A percentile compares a stretch with the other conserved stretches of the same genome.
These are phyloP conservation scores for Trichoderma brevicompactum DNA, from an alignment of 2,329 filamentous ascomycete genomes.

Conservation along the genomic window DNA sequence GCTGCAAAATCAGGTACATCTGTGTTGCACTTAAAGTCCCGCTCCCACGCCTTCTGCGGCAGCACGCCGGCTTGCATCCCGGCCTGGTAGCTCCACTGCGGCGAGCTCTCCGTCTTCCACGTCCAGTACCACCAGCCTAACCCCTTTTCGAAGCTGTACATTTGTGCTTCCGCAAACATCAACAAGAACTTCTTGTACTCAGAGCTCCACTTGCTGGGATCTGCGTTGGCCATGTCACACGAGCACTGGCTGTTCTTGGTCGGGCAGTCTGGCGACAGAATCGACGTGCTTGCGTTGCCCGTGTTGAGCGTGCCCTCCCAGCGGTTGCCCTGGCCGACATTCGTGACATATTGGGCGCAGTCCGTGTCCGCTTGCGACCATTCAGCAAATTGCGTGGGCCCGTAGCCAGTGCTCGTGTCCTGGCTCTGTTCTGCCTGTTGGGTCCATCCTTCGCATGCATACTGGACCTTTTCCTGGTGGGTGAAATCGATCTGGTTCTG, in stretches of 20 bases:
- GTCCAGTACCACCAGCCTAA: slow-evolving; percentile 99
- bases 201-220: slow-evolving; percentile 67
- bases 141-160: slow-evolving; percentile 88
- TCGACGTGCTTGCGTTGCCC: slow-evolving; percentile 62
- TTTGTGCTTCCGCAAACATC: slow-evolving; percentile 94
- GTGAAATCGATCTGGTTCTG: slow-evolving; percentile 78
- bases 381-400: slow-evolving; percentile 92
- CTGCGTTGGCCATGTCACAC: slow-evolving; percentile 77
- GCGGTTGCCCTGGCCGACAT: slow-evolving; percentile 83
- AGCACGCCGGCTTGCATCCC: slow-evolving; percentile 79
- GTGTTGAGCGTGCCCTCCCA: slow-evolving; percentile 88
- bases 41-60: slow-evolving; percentile 72
- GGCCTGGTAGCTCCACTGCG: slow-evolving; percentile 91
- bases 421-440: slow-evolving; percentile 74
- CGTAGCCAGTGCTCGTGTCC: slow-evolving; percentile 78
- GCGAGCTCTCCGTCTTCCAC: slow-evolving; percentile 84
- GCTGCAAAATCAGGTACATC: slow-evolving; percentile 58
- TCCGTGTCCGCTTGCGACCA: slow-evolving; percentile 98
- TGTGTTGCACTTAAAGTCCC: slow-evolving; percentile 69
- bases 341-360: slow-evolving; percentile 84
- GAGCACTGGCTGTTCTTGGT: slow-evolving; percentile 66
- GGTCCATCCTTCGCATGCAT: slow-evolving; percentile 88
- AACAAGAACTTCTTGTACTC: slow-evolving; percentile 84
- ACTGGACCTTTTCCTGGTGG: slow-evolving; percentile 82
- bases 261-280: slow-evolving; percentile 76